A percentile compares a stretch with the other conserved stretches of the same genome.
Conservation (phyloP, 192 early-diverging fungal genomes). For the Gigaspora rosea region DNA sequence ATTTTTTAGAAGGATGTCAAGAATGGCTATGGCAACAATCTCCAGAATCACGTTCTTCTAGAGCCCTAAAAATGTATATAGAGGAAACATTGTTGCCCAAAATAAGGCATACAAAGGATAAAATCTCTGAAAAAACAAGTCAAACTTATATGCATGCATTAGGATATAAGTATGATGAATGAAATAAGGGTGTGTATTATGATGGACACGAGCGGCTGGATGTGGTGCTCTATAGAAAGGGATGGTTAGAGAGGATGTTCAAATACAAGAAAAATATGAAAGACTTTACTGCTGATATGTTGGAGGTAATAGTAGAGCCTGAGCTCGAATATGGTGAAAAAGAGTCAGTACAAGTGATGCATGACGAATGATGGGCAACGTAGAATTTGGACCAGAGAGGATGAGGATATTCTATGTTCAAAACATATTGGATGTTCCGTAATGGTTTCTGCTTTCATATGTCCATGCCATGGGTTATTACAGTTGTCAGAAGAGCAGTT, state of each 20-base stretch:
- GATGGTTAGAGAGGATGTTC: constrained; percentile 30
- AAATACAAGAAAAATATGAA: constrained; percentile 27
- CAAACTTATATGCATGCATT: neutral
- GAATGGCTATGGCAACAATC: neutral
- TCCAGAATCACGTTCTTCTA: neutral
- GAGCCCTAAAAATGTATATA: neutral
- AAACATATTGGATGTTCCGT: constrained; percentile 28
- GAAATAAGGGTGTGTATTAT: too few relatives aligned
- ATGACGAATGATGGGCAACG: too few relatives aligned
- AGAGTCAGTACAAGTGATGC: too few relatives aligned
- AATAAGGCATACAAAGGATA: constrained; percentile 6
- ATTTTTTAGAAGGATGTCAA: neutral
- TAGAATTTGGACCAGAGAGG: too few relatives aligned
- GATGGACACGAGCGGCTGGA: constrained; percentile 20
- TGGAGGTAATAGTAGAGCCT: neutral
- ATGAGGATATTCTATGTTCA: neutral
- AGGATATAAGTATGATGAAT: too few relatives aligned
- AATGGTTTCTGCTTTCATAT: constrained; percentile 34
- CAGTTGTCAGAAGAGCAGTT: constrained; percentile 14
- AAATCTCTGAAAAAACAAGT: constrained; percentile 21
- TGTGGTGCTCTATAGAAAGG: constrained; percentile 18
- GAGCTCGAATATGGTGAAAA: too few relatives aligned
- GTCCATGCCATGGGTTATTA: constrained; percentile 23
- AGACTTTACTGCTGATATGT: constrained; percentile 20
- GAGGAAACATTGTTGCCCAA: constrained; percentile 7